Evolutionary conservation across 1,284 basidiomycete genomes (phyloP).

Genomic region (Apiotrichum sp.): DNA sequence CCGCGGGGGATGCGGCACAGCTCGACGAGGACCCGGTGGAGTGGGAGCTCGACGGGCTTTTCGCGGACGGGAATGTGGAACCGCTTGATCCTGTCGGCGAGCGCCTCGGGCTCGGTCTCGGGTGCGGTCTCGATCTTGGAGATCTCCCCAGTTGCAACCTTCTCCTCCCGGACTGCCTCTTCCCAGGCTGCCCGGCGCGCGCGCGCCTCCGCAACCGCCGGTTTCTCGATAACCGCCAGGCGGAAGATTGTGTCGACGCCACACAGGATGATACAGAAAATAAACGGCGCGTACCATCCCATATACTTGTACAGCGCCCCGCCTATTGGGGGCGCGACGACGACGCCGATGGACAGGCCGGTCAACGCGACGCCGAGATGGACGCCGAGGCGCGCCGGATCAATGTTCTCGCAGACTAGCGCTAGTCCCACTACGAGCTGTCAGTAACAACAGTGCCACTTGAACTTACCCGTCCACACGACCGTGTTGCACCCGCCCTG

Average conservation of each 20-base stretch:
- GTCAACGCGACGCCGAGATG: slow-evolving; percentile 68
- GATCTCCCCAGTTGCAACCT: no score
- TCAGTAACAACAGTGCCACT: slow-evolving; percentile 51
- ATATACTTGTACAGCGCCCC: slow-evolving; percentile 61
- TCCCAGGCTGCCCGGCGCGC: not conserved
- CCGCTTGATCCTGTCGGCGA: not conserved
- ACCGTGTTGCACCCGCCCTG: slow-evolving; percentile 68
- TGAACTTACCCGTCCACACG: slow-evolving; percentile 67
- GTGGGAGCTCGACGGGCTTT: slow-evolving; percentile 28
- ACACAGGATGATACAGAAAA: slow-evolving; percentile 61
- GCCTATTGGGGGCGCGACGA: slow-evolving; percentile 57
- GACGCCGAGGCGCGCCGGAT: slow-evolving; percentile 56
- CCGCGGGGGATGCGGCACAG: slow-evolving; percentile 57
- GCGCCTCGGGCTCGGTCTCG: not conserved
- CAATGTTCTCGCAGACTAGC: slow-evolving; percentile 58
- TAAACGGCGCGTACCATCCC: slow-evolving; percentile 67
- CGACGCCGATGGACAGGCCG: slow-evolving; percentile 58
- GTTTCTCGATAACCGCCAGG: slow-evolving; percentile 49
- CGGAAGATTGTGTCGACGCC: slow-evolving; percentile 57
- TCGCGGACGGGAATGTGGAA: slow-evolving; percentile 1
- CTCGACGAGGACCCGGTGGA: slow-evolving; percentile 49
- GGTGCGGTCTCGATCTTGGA: no score
- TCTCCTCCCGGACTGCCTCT: not conserved
- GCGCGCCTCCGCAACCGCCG: not conserved
- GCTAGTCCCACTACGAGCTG: slow-evolving; percentile 16